Percentiles rank a stretch among this genome's conserved stretches.
Conservation (phyloP, 768 basidiomycete genomes). For the Suillus americanus region DNA sequence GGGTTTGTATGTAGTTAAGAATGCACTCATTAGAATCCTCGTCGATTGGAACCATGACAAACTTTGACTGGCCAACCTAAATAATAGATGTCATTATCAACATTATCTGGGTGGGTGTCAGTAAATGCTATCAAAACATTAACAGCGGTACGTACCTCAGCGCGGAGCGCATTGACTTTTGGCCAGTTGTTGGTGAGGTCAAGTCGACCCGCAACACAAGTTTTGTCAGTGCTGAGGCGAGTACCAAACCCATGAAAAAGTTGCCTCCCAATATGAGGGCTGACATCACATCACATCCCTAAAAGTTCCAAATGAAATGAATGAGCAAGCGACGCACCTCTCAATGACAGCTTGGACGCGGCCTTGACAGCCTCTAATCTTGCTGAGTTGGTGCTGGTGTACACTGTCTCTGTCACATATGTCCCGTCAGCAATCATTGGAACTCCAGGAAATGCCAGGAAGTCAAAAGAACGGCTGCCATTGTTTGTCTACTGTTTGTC, state of each 20-base stretch:
- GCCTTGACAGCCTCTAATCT: slow-evolving; percentile 80
- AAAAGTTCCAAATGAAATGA: not conserved
- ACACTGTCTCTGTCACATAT: slow-evolving; percentile 95
- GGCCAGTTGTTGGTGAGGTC: slow-evolving; percentile 48
- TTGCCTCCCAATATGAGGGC: slow-evolving; percentile 92
- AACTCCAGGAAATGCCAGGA: too few relatives aligned
- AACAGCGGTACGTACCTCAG: not conserved
- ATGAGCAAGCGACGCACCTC: slow-evolving; percentile 47
- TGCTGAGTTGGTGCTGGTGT: slow-evolving; percentile 59
- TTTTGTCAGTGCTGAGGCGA: slow-evolving; percentile 90
- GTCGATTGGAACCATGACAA: slow-evolving; percentile 90
- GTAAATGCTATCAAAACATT: not conserved
- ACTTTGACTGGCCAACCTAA: slow-evolving; percentile 96
- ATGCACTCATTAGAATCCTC: slow-evolving; percentile 97
- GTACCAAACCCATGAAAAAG: slow-evolving; percentile 92
- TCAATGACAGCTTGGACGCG: slow-evolving; percentile 85
- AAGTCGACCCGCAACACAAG: slow-evolving; percentile 70
- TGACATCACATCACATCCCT: slow-evolving; percentile 20
- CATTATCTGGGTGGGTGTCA: slow-evolving; percentile 62
- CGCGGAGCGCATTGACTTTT: slow-evolving; percentile 27
- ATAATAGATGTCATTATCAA: slow-evolving; percentile 97
- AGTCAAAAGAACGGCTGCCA: too few relatives aligned
- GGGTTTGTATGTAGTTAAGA: slow-evolving; percentile 85
- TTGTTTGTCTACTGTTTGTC: too few relatives aligned
- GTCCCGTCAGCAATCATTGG: slow-evolving; percentile 98